A percentile compares a stretch with the other conserved stretches of the same genome.
Evolutionary conservation across 2,329 filamentous ascomycete genomes (phyloP).

Genomic region (Aquanectria penicillioides): DNA sequence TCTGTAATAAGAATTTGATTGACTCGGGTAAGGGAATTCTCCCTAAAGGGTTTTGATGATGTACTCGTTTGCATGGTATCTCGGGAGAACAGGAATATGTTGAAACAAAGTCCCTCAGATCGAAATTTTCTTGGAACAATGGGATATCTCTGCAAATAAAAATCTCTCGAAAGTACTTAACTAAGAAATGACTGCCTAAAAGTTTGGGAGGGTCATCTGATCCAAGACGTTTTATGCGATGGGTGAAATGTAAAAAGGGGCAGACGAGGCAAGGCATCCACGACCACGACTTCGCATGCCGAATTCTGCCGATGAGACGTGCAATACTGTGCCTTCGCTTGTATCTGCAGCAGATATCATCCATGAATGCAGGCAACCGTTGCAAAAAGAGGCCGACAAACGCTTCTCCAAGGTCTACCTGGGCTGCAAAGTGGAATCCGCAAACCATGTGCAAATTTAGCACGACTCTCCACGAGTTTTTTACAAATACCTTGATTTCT

Average conservation of each 20-base stretch:
- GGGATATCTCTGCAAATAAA: no score
- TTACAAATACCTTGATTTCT: no score
- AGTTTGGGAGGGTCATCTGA: neutral
- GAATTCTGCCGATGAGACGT: no score
- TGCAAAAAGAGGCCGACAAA: neutral
- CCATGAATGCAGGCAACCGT: neutral
- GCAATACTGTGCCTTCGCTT: no score
- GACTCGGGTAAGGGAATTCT: conserved; percentile 8
- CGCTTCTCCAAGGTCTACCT: no score
- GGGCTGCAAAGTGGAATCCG: no score
- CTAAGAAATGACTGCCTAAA: no score
- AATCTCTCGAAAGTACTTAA: no score
- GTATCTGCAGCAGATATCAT: no score
- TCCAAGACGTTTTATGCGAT: neutral
- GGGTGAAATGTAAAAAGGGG: neutral
- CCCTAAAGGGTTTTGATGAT: neutral
- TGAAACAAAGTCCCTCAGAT: no score
- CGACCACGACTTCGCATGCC: no score
- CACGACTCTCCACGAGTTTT: neutral
- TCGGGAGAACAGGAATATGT: neutral
- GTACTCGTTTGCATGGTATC: neutral
- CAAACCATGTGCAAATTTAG: neutral
- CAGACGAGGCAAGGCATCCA: neutral
- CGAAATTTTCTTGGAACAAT: no score
- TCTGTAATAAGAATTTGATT: conserved; percentile 12